Base-by-base conservation (phyloP, 768 basidiomycete genomes). In the Leucocoprinus birnbaumii region DNA sequence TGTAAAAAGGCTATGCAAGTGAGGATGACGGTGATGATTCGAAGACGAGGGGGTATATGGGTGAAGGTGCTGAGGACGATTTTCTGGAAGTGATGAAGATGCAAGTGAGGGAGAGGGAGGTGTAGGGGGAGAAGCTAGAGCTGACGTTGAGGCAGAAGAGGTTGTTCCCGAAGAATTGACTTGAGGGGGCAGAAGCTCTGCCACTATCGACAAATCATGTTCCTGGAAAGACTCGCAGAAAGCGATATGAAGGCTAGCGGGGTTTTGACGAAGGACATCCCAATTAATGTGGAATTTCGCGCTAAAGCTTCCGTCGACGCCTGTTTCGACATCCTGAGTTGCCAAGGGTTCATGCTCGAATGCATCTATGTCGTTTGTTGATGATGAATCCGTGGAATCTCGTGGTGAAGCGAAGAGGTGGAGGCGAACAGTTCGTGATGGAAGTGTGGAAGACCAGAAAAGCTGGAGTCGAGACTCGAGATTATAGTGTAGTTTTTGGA, bases 401-500 rank as follows among this genome's bases (percentile, higher is more conserved):
- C 11, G 68, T 35, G 67, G 72, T 13, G 66, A 71, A 2, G 81
- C 70, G 61, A 81, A 87, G n/a, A 94, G 62, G 19, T 82, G 74
- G 3, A 94, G 61, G 14, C 80, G 78, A 7, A 94, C 71, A 2
- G 70, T 78, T 16, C 91, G 80, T 22, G 81, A 76, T 9, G 87
- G 63, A 0, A 95, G 72, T 0, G 82, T 83, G 3, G 85, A 83
- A 2, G 86, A 80, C 91, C 91, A 94, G 69, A 96, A 94, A 0
- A 86, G 83, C 46, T 80, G 83, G 22, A 96, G 71, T 0, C 94
- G 84, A 4, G 77, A 68, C 64, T 93, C 89, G 3, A 96, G 77
- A 62, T 94, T 95, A 11, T 75, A 74, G 58, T 94, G 87, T 50
- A 87, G 75, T 22, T 79, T 76, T 3, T 74, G 79, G 16, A 88